These are phyloP conservation scores for Choricystis sp. DNA, from an alignment of 139 green algal genomes.

Conservation along the genomic window DNA sequence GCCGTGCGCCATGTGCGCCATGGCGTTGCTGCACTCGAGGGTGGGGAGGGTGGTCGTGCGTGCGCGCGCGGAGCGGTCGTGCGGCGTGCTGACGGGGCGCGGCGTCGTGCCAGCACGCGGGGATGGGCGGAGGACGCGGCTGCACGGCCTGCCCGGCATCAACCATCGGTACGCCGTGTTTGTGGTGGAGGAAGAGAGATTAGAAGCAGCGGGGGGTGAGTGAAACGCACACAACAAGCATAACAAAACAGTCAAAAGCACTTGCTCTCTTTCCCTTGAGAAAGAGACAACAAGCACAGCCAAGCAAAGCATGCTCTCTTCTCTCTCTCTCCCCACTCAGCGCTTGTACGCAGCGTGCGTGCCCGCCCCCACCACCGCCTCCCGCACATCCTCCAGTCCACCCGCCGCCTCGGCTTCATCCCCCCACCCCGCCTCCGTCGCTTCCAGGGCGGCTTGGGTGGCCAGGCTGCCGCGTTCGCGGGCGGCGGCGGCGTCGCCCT, in stretches of 20 bases:
- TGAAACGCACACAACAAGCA: background rate
- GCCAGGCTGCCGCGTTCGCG: background rate
- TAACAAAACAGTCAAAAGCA: background rate
- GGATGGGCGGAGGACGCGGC: background rate
- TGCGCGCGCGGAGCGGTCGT: background rate
- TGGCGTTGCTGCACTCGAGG: constrained; percentile 78
- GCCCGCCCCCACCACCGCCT: too few relatives aligned
- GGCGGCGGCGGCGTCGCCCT: background rate
- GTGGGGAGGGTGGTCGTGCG: constrained; percentile 56
- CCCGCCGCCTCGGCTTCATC: background rate
- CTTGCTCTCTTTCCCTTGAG: background rate
- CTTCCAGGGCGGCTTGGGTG: background rate
- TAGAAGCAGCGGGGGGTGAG: background rate
- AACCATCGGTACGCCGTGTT: background rate
- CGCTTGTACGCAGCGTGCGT: background rate
- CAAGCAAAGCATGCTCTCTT: too few relatives aligned
- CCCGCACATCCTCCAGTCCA: background rate
- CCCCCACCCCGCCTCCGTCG: background rate
- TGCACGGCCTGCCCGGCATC: background rate
- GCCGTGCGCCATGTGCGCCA: constrained; percentile 90
- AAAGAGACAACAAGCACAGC: background rate
- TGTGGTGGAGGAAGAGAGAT: background rate
- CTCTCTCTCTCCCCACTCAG: background rate
- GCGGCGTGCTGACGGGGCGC: background rate
- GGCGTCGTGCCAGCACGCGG: too few relatives aligned